phyloP scores from a whole-genome alignment of 192 early-diverging fungal species.

The Coemansia sp. region DNA sequence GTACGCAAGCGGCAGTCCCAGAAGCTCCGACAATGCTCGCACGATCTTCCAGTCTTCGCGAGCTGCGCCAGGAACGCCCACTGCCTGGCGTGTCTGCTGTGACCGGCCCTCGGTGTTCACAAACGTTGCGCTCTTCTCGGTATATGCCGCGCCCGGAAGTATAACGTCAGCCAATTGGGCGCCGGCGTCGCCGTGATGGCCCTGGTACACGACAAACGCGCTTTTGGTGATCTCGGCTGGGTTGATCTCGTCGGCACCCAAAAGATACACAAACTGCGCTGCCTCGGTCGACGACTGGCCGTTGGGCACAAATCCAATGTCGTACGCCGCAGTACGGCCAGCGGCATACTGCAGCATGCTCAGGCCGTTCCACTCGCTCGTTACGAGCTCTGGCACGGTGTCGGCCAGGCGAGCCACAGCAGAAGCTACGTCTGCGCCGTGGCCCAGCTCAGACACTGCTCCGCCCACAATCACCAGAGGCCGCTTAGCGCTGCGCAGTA shows the following conservation, averaged over 20 bases:
- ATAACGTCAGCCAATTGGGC: conserved; percentile 95
- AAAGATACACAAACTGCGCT: conserved; percentile 79
- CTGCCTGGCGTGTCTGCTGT: conserved; percentile 90
- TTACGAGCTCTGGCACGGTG: conserved; percentile 66
- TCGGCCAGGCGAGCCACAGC: conserved; percentile 73
- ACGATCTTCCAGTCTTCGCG: conserved; percentile 99
- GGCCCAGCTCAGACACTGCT: conserved; percentile 66
- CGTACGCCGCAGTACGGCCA: conserved; percentile 81
- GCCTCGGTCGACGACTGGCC: conserved; percentile 34
- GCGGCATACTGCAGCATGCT: conserved; percentile 89
- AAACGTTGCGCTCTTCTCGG: conserved; percentile 93
- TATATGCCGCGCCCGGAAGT: conserved; percentile 92
- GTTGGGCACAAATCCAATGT: conserved; percentile 81
- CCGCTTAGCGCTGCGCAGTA: conserved; percentile 78
- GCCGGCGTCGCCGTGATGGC: conserved; percentile 97
- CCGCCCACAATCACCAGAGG: conserved; percentile 90
- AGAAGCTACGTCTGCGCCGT: conserved; percentile 66
- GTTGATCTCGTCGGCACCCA: conserved; percentile 85
- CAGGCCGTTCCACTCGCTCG: conserved; percentile 83
- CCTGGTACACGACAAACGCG: conserved; percentile 98
- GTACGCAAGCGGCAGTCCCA: conserved; percentile 82
- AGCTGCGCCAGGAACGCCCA: conserved; percentile 80
- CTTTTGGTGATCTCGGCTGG: conserved; percentile 75
- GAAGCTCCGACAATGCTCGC: conserved; percentile 91
- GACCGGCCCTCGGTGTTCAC: conserved; percentile 97